Evolutionary conservation across 2,329 filamentous ascomycete genomes (phyloP).

Genomic region (Penicillium sp.): DNA sequence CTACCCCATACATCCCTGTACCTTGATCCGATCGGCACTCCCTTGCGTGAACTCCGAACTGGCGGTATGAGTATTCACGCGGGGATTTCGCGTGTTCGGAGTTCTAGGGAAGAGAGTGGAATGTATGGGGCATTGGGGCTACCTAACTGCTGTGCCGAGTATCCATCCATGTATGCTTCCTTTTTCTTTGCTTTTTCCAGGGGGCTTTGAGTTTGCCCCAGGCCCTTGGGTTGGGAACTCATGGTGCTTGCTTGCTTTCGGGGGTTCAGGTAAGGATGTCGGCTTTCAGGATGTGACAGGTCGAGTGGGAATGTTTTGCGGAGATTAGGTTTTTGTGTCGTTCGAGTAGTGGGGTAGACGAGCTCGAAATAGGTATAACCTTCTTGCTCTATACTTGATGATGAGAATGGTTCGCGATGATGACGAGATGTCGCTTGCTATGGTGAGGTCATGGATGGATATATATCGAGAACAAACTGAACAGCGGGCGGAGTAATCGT

Average conservation of each 20-base stretch:
- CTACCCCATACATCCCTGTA: slow-evolving; percentile 17
- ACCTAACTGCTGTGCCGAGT: no score
- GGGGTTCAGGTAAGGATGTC: not conserved
- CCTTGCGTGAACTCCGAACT: slow-evolving; percentile 26
- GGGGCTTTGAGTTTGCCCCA: slow-evolving; percentile 11
- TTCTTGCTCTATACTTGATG: not conserved
- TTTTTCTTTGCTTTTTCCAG: slow-evolving; percentile 11
- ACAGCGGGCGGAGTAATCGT: not conserved
- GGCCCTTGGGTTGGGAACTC: slow-evolving; percentile 6
- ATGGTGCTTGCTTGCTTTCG: not conserved
- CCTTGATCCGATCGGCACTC: slow-evolving; percentile 15
- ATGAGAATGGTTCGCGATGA: no score
- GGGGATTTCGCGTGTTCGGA: slow-evolving; percentile 17
- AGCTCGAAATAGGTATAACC: not conserved
- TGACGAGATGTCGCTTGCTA: no score
- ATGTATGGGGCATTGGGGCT: not conserved
- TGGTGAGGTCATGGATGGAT: not conserved
- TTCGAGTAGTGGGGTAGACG: not conserved
- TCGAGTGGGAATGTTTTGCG: not conserved
- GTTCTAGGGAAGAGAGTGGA: slow-evolving; percentile 19
- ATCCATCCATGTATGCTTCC: not conserved
- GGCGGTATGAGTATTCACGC: slow-evolving; percentile 14
- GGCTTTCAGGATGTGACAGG: slow-evolving; percentile 3
- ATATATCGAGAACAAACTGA: not conserved
- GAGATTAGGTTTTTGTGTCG: not conserved